Percentiles rank a stretch among this genome's conserved stretches.
These are phyloP conservation scores for Aspergillus oerlinghausenensis DNA, from an alignment of 2,329 filamentous ascomycete species.

Conservation along the genomic window DNA sequence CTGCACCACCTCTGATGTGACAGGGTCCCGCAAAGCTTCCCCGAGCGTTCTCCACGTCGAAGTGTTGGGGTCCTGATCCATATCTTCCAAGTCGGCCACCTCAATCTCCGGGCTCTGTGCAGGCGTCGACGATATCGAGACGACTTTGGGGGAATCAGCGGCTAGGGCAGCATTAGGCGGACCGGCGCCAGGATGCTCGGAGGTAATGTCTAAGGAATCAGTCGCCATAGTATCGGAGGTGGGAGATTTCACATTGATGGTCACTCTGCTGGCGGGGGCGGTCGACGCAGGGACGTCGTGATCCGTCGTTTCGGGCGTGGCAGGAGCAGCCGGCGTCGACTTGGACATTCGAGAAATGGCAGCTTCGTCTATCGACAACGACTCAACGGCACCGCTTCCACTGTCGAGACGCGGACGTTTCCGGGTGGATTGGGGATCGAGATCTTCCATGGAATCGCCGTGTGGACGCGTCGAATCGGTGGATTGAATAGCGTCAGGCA, in stretches of 20 bases:
- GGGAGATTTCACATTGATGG: constrained; percentile 45
- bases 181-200: constrained; percentile 12
- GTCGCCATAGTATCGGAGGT: constrained; percentile 16
- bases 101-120: constrained; percentile 46
- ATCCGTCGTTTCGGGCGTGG: constrained; percentile 15
- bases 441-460: constrained; percentile 39
- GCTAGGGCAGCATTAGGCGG: constrained; percentile 11
- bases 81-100: constrained; percentile 47
- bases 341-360: constrained; percentile 13
- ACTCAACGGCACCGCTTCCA: constrained; percentile 34
- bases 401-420: constrained; percentile 47
- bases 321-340: constrained; percentile 23
- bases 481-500: constrained; percentile 29
- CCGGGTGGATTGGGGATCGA: constrained; percentile 34
- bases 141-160: constrained; percentile 23
- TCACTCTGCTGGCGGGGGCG: constrained; percentile 42
- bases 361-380: constrained; percentile 28
- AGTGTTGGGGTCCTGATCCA: constrained; percentile 43
- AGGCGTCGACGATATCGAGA: constrained; percentile 42
- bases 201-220: constrained; percentile 8
- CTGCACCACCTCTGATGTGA: constrained; percentile 31
- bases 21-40: constrained; percentile 29
- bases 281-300: constrained; percentile 26
- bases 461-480: constrained; percentile 26
- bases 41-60: constrained; percentile 41